phyloP scores from a whole-genome alignment of 2,329 filamentous ascomycete species.

The Pseudogymnoascus sp. region DNA sequence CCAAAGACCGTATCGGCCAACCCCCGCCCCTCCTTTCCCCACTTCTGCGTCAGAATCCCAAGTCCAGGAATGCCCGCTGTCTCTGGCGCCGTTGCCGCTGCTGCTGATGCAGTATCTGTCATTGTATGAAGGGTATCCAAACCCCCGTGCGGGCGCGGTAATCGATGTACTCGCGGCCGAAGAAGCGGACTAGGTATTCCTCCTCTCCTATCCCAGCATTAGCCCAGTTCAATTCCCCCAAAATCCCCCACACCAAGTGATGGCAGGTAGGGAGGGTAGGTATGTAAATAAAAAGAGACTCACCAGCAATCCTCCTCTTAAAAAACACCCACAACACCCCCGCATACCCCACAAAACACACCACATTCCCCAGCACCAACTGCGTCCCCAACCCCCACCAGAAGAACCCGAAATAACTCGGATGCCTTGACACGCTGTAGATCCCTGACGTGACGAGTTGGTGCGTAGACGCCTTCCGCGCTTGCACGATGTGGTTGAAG shows the following conservation, averaged over 20 bases:
- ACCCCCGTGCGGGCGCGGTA: conserved; percentile 67
- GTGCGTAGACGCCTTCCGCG: conserved; percentile 59
- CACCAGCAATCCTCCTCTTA: conserved; percentile 56
- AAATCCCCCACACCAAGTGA: conserved; percentile 3
- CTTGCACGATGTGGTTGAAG: conserved; percentile 85
- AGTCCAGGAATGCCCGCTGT: background rate
- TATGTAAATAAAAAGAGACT: conserved; percentile 27
- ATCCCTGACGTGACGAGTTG: conserved; percentile 75
- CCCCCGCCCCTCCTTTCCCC: background rate
- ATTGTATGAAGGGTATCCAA: conserved; percentile 67
- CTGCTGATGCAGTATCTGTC: background rate
- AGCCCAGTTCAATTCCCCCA: conserved; percentile 12
- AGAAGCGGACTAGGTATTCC: conserved; percentile 67
- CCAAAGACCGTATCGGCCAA: background rate
- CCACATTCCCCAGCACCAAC: conserved; percentile 72
- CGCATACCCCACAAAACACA: conserved; percentile 69
- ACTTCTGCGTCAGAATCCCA: background rate
- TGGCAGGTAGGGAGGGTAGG: conserved; percentile 9
- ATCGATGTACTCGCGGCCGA: conserved; percentile 68
- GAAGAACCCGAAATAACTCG: conserved; percentile 96
- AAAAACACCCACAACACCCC: conserved; percentile 84
- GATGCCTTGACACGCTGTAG: conserved; percentile 71
- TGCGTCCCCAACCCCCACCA: conserved; percentile 98
- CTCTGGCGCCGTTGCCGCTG: background rate
- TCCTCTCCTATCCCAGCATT: conserved; percentile 57